Conservation (phyloP, 2,329 filamentous ascomycete species). For the Hymenoscyphus occultus region DNA sequence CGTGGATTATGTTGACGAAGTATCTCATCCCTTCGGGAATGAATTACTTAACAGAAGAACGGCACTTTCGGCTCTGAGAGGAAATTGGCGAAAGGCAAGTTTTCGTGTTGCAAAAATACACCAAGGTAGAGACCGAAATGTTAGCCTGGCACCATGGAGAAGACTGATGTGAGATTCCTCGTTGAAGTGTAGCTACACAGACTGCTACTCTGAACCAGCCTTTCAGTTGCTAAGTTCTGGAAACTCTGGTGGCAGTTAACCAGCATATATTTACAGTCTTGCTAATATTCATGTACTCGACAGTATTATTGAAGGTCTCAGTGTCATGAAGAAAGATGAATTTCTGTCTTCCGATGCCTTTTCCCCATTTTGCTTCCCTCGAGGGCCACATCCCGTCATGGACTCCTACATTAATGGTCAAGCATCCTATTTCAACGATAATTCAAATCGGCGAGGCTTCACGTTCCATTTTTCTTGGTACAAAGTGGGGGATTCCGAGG, state of each 20-base stretch:
- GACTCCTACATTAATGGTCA: neutral
- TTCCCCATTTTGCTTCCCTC: neutral
- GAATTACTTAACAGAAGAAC: neutral
- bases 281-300: neutral
- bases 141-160: neutral
- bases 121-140: neutral
- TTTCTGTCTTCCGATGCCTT: neutral
- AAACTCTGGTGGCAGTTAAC: too few relatives aligned
- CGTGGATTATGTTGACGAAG: neutral
- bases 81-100: neutral
- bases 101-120: neutral
- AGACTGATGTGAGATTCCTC: neutral
- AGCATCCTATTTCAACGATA: neutral
- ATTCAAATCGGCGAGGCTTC: neutral
- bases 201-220: too few relatives aligned
- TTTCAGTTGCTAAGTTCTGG: too few relatives aligned
- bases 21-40: neutral
- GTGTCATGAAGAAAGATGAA: neutral
- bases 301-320: neutral
- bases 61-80: neutral
- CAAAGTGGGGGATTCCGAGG: neutral
- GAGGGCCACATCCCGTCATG: neutral
- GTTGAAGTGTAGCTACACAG: too few relatives aligned
- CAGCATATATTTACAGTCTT: neutral
- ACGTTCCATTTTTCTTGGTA: neutral